These are phyloP conservation scores for Hygrophoropsis aurantiaca DNA, from an alignment of 768 basidiomycete genomes.

Conservation along the genomic window DNA sequence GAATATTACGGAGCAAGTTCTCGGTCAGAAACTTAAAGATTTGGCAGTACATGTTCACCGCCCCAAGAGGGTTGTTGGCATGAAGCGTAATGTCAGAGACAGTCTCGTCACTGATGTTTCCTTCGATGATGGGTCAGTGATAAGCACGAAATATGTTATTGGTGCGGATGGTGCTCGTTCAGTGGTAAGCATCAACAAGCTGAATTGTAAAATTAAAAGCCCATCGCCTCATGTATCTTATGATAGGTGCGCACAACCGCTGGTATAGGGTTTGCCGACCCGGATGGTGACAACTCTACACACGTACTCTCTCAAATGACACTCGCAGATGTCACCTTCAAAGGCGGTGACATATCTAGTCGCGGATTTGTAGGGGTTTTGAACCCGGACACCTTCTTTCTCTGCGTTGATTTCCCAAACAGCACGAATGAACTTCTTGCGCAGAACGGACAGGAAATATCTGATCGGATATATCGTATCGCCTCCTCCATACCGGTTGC, in stretches of 20 bases:
- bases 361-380: conserved; percentile 21
- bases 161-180: conserved; percentile 54
- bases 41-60: conserved; percentile 34
- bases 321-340: conserved; percentile 47
- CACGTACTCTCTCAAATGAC: conserved; percentile 39
- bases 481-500: conserved; percentile 36
- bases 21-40: conserved; percentile 33
- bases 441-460: conserved; percentile 2
- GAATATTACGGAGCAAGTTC: conserved; percentile 40
- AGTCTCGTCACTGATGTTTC: conserved; percentile 34
- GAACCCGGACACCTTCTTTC: conserved; percentile 31
- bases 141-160: conserved; percentile 46
- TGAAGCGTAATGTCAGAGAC: conserved; percentile 31
- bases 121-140: conserved; percentile 45
- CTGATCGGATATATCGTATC: conserved; percentile 30
- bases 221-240: background rate
- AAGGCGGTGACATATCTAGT: conserved; percentile 1
- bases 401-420: conserved; percentile 37
- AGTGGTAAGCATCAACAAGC: conserved; percentile 31
- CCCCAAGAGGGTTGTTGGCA: conserved; percentile 39
- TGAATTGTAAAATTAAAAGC: conserved; percentile 2
- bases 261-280: conserved; percentile 46
- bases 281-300: conserved; percentile 19
- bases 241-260: conserved; percentile 41
- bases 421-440: conserved; percentile 19